These are phyloP conservation scores for Trichoderma breve DNA, from an alignment of 2,329 filamentous ascomycete species.

Conservation along the genomic window DNA sequence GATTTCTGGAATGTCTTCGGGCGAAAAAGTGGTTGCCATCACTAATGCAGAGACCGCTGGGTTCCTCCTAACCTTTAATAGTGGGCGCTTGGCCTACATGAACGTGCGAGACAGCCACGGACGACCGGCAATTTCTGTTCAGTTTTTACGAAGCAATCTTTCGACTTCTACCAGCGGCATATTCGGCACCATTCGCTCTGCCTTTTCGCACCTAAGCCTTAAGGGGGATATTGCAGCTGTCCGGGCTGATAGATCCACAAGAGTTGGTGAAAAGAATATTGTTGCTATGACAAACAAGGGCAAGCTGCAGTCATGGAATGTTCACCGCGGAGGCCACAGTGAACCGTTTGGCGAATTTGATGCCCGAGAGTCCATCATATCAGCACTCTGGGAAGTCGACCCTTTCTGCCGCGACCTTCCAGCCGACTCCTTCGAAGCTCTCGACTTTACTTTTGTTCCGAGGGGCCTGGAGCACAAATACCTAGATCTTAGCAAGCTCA, in stretches of 20 bases:
- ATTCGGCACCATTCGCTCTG: slow-evolving; percentile 77
- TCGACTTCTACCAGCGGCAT: slow-evolving; percentile 62
- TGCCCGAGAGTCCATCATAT: slow-evolving; percentile 61
- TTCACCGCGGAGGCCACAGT: slow-evolving; percentile 84
- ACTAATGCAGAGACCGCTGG: slow-evolving; percentile 82
- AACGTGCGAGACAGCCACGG: slow-evolving; percentile 84
- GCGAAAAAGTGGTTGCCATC: slow-evolving; percentile 74
- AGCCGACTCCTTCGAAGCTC: slow-evolving; percentile 63
- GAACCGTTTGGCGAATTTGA: slow-evolving; percentile 71
- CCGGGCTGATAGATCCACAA: slow-evolving; percentile 66
- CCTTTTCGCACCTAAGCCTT: slow-evolving; percentile 66
- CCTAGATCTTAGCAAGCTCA: slow-evolving; percentile 49
- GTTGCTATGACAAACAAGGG: slow-evolving; percentile 76
- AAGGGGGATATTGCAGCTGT: slow-evolving; percentile 80
- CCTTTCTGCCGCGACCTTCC: slow-evolving; percentile 48
- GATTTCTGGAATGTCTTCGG: slow-evolving; percentile 71
- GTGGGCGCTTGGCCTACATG: slow-evolving; percentile 81
- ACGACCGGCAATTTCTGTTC: slow-evolving; percentile 73
- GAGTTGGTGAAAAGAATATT: slow-evolving; percentile 80
- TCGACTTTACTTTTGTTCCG: slow-evolving; percentile 75
- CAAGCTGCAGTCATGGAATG: slow-evolving; percentile 78
- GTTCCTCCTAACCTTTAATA: slow-evolving; percentile 81
- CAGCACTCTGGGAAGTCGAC: slow-evolving; percentile 58
- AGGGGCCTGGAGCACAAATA: slow-evolving; percentile 52
- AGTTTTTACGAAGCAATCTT: slow-evolving; percentile 66